Percentiles rank a stretch among this genome's conserved stretches.
These are phyloP conservation scores for Delitschia confertaspora DNA, from an alignment of 495 filamentous ascomycete species.

Conservation along the genomic window DNA sequence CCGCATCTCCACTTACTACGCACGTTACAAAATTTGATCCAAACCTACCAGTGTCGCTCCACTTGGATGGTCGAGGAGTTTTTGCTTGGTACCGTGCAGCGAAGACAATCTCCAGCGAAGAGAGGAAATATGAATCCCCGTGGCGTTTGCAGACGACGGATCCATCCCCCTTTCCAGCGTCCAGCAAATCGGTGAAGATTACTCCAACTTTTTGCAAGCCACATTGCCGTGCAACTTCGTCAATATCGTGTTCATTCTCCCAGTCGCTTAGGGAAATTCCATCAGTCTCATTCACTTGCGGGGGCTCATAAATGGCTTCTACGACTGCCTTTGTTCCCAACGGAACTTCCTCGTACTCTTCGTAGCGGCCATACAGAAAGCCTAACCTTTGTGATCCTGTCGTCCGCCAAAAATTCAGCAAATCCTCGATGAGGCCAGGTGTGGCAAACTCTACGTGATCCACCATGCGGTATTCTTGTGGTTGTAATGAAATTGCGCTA, in stretches of 20 bases:
- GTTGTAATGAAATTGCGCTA: conserved; percentile 90
- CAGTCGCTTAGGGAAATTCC: conserved; percentile 81
- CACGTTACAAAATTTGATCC: conserved; percentile 97
- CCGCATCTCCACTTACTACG: conserved; percentile 81
- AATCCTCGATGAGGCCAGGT: conserved; percentile 68
- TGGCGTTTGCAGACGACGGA: conserved; percentile 91
- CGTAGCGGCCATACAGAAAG: conserved; percentile 83
- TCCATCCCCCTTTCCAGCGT: conserved; percentile 70
- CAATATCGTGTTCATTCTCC: conserved; percentile 75
- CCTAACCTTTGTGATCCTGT: conserved; percentile 76
- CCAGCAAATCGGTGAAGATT: conserved; percentile 89
- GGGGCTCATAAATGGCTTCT: conserved; percentile 95
- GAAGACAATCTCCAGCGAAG: conserved; percentile 85
- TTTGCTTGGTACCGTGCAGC: conserved; percentile 78
- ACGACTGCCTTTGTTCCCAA: conserved; percentile 93
- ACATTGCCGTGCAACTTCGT: conserved; percentile 73
- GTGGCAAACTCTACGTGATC: conserved; percentile 96
- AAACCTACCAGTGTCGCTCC: conserved; percentile 91
- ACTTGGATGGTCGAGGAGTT: conserved; percentile 85
- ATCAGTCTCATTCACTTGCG: conserved; percentile 84
- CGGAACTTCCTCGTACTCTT: conserved; percentile 87
- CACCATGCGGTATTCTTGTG: conserved; percentile 93
- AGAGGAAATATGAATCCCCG: conserved; percentile 88
- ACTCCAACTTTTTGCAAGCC: conserved; percentile 86
- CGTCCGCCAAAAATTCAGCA: conserved; percentile 84